Evolutionary conservation across 2,329 filamentous ascomycete species (phyloP).

Genomic region (Elsinoe necatrix): DNA sequence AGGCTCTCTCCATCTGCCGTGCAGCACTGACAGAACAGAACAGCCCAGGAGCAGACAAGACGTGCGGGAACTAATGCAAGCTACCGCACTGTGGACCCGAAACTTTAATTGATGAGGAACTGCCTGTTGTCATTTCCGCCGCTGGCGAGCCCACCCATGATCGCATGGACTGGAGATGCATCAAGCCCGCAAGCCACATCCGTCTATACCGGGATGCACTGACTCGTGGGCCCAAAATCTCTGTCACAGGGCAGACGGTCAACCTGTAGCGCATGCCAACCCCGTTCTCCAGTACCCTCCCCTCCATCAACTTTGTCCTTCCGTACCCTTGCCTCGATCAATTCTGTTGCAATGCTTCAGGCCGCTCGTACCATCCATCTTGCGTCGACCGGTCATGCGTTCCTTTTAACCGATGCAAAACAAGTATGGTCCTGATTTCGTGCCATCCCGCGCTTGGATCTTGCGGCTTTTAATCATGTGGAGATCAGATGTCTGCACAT

Average conservation of each 20-base stretch:
- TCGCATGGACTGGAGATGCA: background rate
- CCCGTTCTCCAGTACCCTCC: background rate
- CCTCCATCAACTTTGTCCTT: background rate
- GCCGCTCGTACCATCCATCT: no score
- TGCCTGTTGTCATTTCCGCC: conserved; percentile 1
- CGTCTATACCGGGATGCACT: background rate
- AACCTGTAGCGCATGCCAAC: conserved; percentile 12
- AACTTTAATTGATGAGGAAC: conserved; percentile 13
- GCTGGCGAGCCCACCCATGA: conserved; percentile 2
- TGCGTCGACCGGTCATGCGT: background rate
- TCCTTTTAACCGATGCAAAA: background rate
- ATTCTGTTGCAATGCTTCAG: background rate
- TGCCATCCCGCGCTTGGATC: conserved; percentile 1
- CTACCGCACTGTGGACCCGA: conserved; percentile 10
- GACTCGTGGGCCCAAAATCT: conserved; percentile 2
- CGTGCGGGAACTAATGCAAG: conserved; percentile 9
- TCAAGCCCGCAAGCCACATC: conserved; percentile 4
- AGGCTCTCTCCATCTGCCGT: background rate
- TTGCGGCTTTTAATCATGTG: background rate
- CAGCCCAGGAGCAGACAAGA: background rate
- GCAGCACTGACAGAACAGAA: background rate
- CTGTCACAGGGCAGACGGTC: conserved; percentile 3
- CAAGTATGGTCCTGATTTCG: background rate
- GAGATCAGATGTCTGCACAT: background rate
- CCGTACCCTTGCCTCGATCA: background rate